These are phyloP conservation scores for Eucalyptus shirleyi DNA, from an alignment of 345 rosid genomes.

Conservation along the genomic window DNA sequence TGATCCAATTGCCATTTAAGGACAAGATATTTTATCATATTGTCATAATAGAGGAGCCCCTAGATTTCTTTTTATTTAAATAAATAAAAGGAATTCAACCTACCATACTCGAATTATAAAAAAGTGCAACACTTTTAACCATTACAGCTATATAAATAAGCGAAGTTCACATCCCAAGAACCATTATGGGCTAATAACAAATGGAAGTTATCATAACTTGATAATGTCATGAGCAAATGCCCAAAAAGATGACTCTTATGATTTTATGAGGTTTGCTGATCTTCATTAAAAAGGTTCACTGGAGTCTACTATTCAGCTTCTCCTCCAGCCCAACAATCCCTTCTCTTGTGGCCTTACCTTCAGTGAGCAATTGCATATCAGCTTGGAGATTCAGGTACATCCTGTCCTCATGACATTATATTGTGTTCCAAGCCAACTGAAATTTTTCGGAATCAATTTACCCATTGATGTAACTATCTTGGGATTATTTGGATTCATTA, in stretches of 20 bases:
- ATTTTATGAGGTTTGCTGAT: neutral
- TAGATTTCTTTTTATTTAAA: neutral
- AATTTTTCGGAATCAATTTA: neutral
- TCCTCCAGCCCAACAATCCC: neutral
- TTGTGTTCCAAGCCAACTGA: neutral
- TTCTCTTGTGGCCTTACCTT: neutral
- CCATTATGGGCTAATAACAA: no score
- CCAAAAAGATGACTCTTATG: neutral
- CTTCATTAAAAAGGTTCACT: neutral
- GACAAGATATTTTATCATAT: neutral
- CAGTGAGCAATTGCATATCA: neutral
- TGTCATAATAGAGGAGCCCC: neutral
- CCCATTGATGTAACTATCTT: neutral
- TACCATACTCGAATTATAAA: neutral
- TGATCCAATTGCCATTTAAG: neutral
- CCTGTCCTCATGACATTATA: neutral
- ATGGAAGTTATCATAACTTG: neutral
- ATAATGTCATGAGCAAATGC: neutral
- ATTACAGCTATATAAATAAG: no score
- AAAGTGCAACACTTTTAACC: no score
- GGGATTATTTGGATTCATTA: neutral
- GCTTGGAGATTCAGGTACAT: neutral
- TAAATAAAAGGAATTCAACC: neutral
- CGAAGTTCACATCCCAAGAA: no score
- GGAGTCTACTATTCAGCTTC: neutral